Evolutionary conservation across 1,139 yeast genomes (phyloP).

Genomic region (Lizanozyma gosingica): DNA sequence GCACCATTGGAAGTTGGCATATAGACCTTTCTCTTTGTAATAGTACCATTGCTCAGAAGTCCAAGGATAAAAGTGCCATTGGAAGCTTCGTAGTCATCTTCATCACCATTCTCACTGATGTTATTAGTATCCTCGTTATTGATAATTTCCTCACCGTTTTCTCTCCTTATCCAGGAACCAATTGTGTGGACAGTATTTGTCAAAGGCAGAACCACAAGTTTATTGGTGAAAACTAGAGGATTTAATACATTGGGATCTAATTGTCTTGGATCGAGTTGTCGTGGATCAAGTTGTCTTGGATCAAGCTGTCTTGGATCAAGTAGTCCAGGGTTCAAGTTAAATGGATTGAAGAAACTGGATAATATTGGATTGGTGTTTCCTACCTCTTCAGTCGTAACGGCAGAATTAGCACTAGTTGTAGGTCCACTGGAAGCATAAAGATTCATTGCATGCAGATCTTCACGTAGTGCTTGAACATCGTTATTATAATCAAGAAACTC

Average conservation of each 20-base stretch:
- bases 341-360: not conserved
- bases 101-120: constrained; percentile 5
- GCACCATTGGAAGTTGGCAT: not conserved
- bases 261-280: not conserved
- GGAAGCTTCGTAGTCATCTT: constrained; percentile 3
- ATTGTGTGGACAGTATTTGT: not conserved
- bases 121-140: not conserved
- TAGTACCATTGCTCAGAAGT: not conserved
- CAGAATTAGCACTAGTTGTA: not conserved
- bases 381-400: not conserved
- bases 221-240: not conserved
- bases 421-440: not conserved
- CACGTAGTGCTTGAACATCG: not conserved
- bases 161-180: not conserved
- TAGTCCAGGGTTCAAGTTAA: too few species aligned
- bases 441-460: not conserved
- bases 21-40: not conserved
- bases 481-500: not conserved
- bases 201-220: not conserved
- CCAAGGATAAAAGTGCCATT: not conserved
- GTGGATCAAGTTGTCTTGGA: not conserved
- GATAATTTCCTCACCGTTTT: not conserved
- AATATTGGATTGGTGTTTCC: not conserved
- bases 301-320: not conserved
- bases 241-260: not conserved